Evolutionary conservation across 148 eudicot species (phyloP).

Genomic region (Rhododendron williamsianum): DNA sequence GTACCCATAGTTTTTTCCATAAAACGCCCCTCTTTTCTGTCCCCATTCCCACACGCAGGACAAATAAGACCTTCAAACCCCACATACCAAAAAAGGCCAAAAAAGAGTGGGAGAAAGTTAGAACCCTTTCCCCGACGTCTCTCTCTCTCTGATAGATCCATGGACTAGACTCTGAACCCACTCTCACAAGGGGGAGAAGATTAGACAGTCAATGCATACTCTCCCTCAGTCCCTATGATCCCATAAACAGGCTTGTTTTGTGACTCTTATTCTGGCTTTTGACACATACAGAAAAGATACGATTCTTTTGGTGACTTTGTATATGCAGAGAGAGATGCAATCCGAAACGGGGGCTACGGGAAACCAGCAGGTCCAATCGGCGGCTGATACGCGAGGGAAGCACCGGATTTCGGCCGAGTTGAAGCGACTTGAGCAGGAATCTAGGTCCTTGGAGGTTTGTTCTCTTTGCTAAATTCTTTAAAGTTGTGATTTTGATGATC

Average conservation of each 20-base stretch:
- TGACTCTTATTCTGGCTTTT: not conserved
- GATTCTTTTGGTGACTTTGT: not conserved
- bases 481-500: not conserved
- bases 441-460: not conserved
- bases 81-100: not conserved
- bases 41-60: not conserved
- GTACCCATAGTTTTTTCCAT: no score
- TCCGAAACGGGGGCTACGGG: slow-evolving; percentile 22
- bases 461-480: no score
- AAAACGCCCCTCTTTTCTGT: not conserved
- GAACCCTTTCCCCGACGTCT: not conserved
- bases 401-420: slow-evolving; percentile 78
- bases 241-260: not conserved
- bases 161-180: not conserved
- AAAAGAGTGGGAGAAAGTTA: not conserved
- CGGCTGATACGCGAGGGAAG: slow-evolving; percentile 62
- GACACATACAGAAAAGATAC: not conserved
- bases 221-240: not conserved
- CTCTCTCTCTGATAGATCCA: not conserved
- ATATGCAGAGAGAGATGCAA: slow-evolving; percentile 25
- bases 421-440: slow-evolving; percentile 72
- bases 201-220: not conserved
- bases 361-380: slow-evolving; percentile 33
- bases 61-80: not conserved
- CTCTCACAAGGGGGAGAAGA: not conserved